Evolutionary conservation across 805 yeast species (phyloP).

Genomic region (Crinitomyces ghanaensis): DNA sequence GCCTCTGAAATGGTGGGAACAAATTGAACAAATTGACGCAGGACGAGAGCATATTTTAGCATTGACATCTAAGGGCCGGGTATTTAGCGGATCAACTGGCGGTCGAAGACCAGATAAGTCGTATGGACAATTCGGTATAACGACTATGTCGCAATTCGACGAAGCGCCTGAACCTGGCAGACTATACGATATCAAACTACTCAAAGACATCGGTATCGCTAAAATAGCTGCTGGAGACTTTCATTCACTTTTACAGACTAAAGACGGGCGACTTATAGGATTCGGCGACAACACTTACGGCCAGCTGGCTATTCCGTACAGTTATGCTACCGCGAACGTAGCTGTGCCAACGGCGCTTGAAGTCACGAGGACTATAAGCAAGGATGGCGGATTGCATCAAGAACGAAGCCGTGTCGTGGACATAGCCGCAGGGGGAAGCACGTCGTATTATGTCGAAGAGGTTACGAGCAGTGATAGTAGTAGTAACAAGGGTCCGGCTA

Average conservation of each 20-base stretch:
- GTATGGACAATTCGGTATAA: constrained; percentile 78
- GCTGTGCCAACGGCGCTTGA: constrained; percentile 56
- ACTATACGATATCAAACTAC: constrained; percentile 43
- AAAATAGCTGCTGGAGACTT: constrained; percentile 62
- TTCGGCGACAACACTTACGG: constrained; percentile 83
- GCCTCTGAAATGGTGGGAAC: constrained; percentile 35
- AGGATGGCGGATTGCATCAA: constrained; percentile 34
- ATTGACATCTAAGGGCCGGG: constrained; percentile 46
- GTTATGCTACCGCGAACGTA: constrained; percentile 52
- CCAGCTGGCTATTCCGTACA: constrained; percentile 65
- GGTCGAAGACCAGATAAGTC: constrained; percentile 16
- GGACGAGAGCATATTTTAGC: constrained; percentile 67
- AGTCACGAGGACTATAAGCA: constrained; percentile 31
- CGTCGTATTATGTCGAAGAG: constrained; percentile 37
- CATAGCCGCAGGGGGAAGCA: constrained; percentile 61
- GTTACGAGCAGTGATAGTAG: constrained; percentile 21
- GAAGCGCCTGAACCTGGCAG: constrained; percentile 37
- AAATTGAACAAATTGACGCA: constrained; percentile 38
- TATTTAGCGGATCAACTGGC: constrained; percentile 55
- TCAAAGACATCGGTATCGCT: constrained; percentile 42
- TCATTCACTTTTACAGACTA: constrained; percentile 64
- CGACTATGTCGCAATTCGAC: constrained; percentile 56
- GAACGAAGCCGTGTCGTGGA: constrained; percentile 18
- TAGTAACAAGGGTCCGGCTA: too few relatives aligned
- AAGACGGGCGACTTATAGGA: constrained; percentile 58